Evolutionary conservation across 1,284 basidiomycete genomes (phyloP).

Genomic region (Wolfiporia cocos): DNA sequence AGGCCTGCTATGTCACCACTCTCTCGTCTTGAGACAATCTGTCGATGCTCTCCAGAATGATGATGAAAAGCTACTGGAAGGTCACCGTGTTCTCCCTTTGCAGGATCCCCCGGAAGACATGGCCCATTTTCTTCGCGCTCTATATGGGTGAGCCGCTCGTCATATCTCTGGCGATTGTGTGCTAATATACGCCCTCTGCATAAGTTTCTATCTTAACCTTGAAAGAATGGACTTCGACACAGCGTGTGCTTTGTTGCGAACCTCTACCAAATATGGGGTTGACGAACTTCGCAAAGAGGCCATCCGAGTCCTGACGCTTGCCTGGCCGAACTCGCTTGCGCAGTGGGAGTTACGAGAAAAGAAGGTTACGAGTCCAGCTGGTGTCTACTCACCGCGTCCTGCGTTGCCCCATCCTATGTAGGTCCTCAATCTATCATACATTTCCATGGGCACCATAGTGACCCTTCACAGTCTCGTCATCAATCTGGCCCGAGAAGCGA

Average conservation of each 20-base stretch:
- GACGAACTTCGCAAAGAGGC: constrained; percentile 47
- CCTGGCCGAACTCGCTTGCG: constrained; percentile 52
- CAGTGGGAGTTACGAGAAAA: constrained; percentile 62
- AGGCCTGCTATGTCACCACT: constrained; percentile 59
- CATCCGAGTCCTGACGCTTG: constrained; percentile 38
- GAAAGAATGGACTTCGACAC: constrained; percentile 41
- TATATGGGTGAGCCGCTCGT: constrained; percentile 53
- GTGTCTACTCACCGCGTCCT: constrained; percentile 49
- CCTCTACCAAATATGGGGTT: constrained; percentile 57
- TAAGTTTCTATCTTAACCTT: constrained; percentile 27
- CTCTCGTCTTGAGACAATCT: constrained; percentile 36
- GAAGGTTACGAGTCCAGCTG: constrained; percentile 37
- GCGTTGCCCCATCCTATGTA: constrained; percentile 62
- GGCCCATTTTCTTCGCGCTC: constrained; percentile 44
- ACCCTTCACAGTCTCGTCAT: constrained; percentile 34
- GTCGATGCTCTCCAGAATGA: constrained; percentile 5
- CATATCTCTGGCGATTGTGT: neutral
- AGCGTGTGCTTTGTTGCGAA: constrained; percentile 50
- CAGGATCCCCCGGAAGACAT: constrained; percentile 48
- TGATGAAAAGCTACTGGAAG: constrained; percentile 36
- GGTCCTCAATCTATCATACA: constrained; percentile 15
- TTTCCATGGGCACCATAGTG: constrained; percentile 4
- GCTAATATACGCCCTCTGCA: neutral
- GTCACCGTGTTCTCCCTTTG: constrained; percentile 44
- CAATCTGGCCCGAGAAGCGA: constrained; percentile 35